Conservation (phyloP, 805 yeast genomes). For the Metschnikowia baotianmanensis region DNA sequence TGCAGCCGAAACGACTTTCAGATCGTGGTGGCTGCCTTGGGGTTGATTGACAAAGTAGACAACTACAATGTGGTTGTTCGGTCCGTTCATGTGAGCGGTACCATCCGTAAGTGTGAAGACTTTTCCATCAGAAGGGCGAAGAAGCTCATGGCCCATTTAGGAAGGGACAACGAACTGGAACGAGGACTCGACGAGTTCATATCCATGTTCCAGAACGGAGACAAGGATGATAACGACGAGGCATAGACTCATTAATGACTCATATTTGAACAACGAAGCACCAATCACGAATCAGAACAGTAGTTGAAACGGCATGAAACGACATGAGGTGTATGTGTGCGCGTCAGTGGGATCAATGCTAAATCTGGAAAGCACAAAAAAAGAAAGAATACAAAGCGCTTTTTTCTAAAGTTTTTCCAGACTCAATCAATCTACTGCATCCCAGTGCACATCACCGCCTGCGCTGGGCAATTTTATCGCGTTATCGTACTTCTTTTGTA, state of each 20-base stretch:
- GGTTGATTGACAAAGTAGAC: constrained; percentile 51
- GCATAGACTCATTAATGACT: not conserved
- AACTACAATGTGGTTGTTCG: constrained; percentile 52
- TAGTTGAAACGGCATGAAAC: no score
- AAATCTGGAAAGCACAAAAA: no score
- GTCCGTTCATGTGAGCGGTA: constrained; percentile 75
- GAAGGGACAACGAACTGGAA: constrained; percentile 12
- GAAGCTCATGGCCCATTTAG: constrained; percentile 28
- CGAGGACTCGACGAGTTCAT: constrained; percentile 14
- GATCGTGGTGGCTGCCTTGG: constrained; percentile 64
- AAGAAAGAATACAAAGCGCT: no score
- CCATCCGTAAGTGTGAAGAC: constrained; percentile 80
- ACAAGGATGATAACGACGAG: constrained; percentile 7
- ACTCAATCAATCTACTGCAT: no score
- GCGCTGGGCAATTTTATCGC: no score
- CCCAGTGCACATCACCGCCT: no score
- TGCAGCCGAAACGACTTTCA: constrained; percentile 66
- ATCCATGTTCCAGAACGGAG: constrained; percentile 11
- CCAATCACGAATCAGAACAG: no score
- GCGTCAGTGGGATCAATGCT: no score
- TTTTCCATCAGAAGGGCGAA: constrained; percentile 53
- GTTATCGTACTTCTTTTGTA: no score
- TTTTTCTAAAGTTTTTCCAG: no score
- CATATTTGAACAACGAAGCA: no score
- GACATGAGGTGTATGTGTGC: no score